Evolutionary conservation across 1,139 yeast species (phyloP).

Genomic region (Wickerhamiella pararugosa): DNA sequence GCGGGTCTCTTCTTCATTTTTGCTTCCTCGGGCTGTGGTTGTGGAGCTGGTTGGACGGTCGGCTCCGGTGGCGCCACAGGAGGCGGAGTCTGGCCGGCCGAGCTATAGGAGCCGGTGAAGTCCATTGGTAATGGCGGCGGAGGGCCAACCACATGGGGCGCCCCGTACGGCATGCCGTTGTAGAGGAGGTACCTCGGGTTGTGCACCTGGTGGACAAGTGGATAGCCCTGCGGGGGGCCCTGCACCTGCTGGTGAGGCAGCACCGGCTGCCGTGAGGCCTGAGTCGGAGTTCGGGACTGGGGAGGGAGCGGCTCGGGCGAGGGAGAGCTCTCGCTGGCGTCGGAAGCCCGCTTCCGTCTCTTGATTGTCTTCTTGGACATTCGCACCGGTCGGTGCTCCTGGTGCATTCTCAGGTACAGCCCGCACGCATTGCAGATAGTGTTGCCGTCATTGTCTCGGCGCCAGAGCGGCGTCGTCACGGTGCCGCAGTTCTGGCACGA

Average conservation of each 20-base stretch:
- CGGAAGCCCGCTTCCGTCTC: slow-evolving; percentile 41
- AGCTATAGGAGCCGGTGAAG: not conserved
- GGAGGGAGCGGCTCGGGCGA: not conserved
- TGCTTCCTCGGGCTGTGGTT: not conserved
- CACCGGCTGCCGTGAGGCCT: no score
- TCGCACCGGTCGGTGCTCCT: slow-evolving; percentile 60
- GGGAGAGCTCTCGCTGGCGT: not conserved
- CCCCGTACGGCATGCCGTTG: no score
- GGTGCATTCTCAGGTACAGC: slow-evolving; percentile 60
- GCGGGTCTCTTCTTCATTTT: no score
- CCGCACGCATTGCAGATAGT: slow-evolving; percentile 88
- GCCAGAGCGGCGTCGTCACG: slow-evolving; percentile 78
- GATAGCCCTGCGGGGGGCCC: no score
- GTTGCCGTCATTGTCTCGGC: slow-evolving; percentile 66
- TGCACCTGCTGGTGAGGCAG: no score
- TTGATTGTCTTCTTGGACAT: slow-evolving; percentile 63
- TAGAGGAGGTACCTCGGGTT: no score
- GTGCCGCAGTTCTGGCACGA: slow-evolving; percentile 65
- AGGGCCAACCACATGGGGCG: no score
- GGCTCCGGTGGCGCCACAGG: not conserved
- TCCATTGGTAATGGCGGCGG: not conserved
- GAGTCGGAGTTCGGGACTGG: no score
- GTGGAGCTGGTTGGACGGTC: not conserved
- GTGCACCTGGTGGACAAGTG: no score
- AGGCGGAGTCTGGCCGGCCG: not conserved